A percentile compares a stretch with the other conserved stretches of the same genome.
These are phyloP conservation scores for Mycocentrospora acerina DNA, from an alignment of 2,329 filamentous ascomycete genomes.

Conservation along the genomic window DNA sequence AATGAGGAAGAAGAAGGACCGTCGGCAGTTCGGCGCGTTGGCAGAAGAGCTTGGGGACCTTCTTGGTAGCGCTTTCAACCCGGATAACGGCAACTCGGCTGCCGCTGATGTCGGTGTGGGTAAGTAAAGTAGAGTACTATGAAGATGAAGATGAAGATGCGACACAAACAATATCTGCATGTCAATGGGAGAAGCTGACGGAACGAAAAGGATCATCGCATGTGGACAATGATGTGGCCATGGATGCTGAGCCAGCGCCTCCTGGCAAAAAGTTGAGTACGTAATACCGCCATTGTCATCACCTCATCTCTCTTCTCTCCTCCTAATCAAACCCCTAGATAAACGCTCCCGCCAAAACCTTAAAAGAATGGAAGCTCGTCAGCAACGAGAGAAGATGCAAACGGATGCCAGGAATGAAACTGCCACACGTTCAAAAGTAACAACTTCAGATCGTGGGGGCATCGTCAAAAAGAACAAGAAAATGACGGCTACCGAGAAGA, in stretches of 20 bases:
- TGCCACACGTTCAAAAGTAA: conserved; percentile 10
- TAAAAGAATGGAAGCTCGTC: conserved; percentile 18
- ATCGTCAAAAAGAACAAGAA: conserved; percentile 13
- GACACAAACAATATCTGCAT: not conserved
- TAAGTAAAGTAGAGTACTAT: conserved; percentile 6
- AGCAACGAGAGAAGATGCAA: conserved; percentile 8
- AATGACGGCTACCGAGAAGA: conserved; percentile 1
- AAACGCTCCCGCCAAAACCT: conserved; percentile 23
- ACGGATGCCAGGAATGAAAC: conserved; percentile 7
- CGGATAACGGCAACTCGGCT: conserved; percentile 1
- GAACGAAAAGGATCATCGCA: conserved; percentile 1
- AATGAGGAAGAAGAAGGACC: conserved; percentile 20
- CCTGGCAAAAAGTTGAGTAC: conserved; percentile 22
- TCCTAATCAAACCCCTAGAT: conserved; percentile 7
- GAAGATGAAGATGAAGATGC: conserved; percentile 1
- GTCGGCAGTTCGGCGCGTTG: conserved; percentile 22
- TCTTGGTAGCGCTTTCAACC: conserved; percentile 18
- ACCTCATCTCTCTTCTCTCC: too few relatives aligned
- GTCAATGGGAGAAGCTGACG: not conserved
- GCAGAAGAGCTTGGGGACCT: conserved; percentile 20
- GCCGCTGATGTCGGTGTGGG: conserved; percentile 7
- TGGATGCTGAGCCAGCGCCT: conserved; percentile 10
- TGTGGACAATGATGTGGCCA: conserved; percentile 10
- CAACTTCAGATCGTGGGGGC: conserved; percentile 18
- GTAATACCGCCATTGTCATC: conserved; percentile 1